Evolutionary conservation across 306 rosid species (phyloP), one percentile per base, ranked within the genome.

Genomic region (Pyrus pyrifolia): DNA sequence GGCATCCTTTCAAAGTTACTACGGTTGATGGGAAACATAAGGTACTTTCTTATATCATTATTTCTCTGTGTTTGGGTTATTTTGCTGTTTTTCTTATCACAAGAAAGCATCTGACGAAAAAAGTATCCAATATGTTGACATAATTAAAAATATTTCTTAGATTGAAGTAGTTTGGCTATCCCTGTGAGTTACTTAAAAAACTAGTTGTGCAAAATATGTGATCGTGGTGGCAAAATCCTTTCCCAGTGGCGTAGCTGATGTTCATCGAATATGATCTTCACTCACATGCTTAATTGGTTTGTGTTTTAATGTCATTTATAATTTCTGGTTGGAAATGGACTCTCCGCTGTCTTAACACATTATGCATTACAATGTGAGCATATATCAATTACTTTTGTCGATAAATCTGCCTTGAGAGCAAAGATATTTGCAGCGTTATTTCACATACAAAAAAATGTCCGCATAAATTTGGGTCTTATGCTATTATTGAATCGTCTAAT

Each of bases 1-100:
- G 99, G 99, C 99, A 96, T 85, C 99, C 98, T 38, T 88, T 91
- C 77, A 92, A 83, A 86, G 73, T 90, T 80, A 72, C 71, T 59
- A 21, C 19, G 13, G 80, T 85, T 57, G 81, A 85, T 5, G 99
- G 86, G 78, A 78, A 79, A 60, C 74, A 80, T 40, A 76, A 89
- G 96, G 98, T 93, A 31, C 78, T 74, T 65, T 49, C 69, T 31
- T 21, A 65, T 65, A 10, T 63, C 71, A 53, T 70, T 57, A 38
- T 55, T 8, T 63, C 71, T 13, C 76, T 42, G 52, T 46, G 53
- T 82, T 68, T 63, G 76, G 76, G 42, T 19, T 70, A 12, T 35
- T 27, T 31, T 74, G 68, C 67, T 45, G 63, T 63, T 70, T 45
- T 49, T 79, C 67, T 22, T 52, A 49, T 76, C 58, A 45, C 33